phyloP scores from a whole-genome alignment of 1,284 basidiomycete species.

The Chalciporus sp. region DNA sequence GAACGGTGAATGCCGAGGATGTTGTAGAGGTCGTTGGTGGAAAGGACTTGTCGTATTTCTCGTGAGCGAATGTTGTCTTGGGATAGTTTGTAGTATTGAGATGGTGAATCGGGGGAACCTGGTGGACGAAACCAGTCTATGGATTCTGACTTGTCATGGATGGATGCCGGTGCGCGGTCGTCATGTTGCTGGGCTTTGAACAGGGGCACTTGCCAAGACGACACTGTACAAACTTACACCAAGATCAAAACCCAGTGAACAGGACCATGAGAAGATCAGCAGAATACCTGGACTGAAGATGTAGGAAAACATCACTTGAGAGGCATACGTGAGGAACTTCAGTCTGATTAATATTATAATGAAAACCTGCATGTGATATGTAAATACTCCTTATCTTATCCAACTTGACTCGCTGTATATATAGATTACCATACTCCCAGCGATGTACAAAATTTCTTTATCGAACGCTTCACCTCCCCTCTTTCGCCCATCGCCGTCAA shows the following conservation, averaged over 20 bases:
- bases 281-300: slow-evolving; percentile 52
- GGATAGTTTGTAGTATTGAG: not conserved
- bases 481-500: slow-evolving; percentile 88
- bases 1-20: slow-evolving; percentile 67
- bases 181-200: slow-evolving; percentile 59
- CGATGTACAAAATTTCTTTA: slow-evolving; percentile 56
- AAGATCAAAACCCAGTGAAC: not conserved
- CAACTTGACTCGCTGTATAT: not conserved
- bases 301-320: slow-evolving; percentile 53
- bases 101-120: not conserved
- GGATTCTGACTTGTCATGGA: slow-evolving; percentile 19
- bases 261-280: not conserved
- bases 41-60: slow-evolving; percentile 60
- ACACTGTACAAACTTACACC: slow-evolving; percentile 39
- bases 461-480: slow-evolving; percentile 70
- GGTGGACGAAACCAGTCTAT: slow-evolving; percentile 14
- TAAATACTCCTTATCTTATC: slow-evolving; percentile 27
- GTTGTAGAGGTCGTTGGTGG: slow-evolving; percentile 68
- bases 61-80: slow-evolving; percentile 34
- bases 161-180: slow-evolving; percentile 40
- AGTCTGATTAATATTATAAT: too few relatives aligned
- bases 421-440: slow-evolving; percentile 42
- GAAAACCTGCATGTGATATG: slow-evolving; percentile 12
- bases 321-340: slow-evolving; percentile 16
- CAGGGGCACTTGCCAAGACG: slow-evolving; percentile 60